Base-by-base conservation (phyloP, 768 basidiomycete genomes). In the Xerocomellus chrysenteron region DNA sequence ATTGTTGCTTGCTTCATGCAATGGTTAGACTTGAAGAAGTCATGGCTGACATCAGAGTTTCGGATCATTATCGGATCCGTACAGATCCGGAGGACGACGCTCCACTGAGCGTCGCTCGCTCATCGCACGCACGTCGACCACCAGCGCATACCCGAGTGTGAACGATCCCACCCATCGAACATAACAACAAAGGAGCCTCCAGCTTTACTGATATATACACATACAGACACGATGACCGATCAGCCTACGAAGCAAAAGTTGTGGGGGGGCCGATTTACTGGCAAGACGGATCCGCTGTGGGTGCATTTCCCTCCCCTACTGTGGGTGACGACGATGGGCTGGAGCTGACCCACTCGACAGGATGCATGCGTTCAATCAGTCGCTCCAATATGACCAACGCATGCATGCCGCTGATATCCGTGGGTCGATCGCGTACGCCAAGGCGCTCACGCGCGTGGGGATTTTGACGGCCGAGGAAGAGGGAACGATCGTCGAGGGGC, bases 291-390 rank as follows among this genome's bases (percentile, higher is more conserved):
- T 73, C 94, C 66, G 36, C 45, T 59, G 60, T 62, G 46, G 52
- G 58, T 59, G 7, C 6, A 30, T n/a, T 28, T 24, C 24, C 26
- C 10, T 5, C 3, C 17, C 12, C 28, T 4, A 21, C 19, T 16
- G 11, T n/a, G 26, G 37, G 2, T 17, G 52, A 36, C 43, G 24
- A 21, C 9, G 35, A 32, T 36, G 41, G 4, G 35, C 32, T n/a
- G 6, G 16, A 13, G 28, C 49, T 62, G 57, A 65, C 44, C 8
- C 41, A 5, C 33, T 33, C 50, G 33, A 49, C 37, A 96, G 94
- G 44, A 98, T 98, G 96, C 93, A 97, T 73, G 90, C 86, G 32
- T 98, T 96, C 78, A 98, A 98, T 71, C 93, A 98, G 72, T 98
- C 94, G 26, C 79, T 99, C 63, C 86, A 83, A 60, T 99, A 98